Percentiles rank a stretch among this genome's conserved stretches.
phyloP scores from a whole-genome alignment of 176 grass and related monocot genomes.

The Sorghum bicolor region DNA sequence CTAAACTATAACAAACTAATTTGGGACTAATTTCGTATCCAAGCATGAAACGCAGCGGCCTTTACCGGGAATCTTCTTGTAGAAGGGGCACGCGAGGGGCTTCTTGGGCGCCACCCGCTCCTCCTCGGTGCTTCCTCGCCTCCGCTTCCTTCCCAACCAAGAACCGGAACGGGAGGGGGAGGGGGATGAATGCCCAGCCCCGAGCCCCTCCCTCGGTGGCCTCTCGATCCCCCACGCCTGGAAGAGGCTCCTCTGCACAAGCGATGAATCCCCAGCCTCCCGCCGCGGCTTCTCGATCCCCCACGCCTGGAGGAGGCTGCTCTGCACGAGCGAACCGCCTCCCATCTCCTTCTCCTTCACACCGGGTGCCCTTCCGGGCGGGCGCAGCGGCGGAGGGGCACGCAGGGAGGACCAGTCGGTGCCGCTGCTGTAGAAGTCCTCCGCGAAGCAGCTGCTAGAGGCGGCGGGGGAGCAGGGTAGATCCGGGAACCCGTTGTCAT shows the following conservation, averaged over 20 bases:
- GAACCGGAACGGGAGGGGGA: background rate
- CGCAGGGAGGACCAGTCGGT: slow-evolving; percentile 54
- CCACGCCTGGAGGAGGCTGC: slow-evolving; percentile 68
- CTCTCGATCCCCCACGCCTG: slow-evolving; percentile 71
- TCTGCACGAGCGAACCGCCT: slow-evolving; percentile 35
- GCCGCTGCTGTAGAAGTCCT: slow-evolving; percentile 63
- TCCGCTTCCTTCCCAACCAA: slow-evolving; percentile 16
- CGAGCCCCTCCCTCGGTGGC: background rate
- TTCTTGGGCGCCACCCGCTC: background rate
- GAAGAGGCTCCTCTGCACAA: slow-evolving; percentile 66
- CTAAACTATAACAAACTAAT: background rate
- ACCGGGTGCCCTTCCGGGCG: background rate
- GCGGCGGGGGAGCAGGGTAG: slow-evolving; percentile 7
- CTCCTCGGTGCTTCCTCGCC: background rate
- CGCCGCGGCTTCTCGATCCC: slow-evolving; percentile 33
- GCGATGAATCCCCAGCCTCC: slow-evolving; percentile 1
- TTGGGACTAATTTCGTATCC: background rate
- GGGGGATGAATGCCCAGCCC: background rate
- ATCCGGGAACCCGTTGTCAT: slow-evolving; percentile 52
- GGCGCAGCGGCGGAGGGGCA: background rate
- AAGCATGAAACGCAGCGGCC: background rate
- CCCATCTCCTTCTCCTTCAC: background rate
- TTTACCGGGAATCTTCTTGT: slow-evolving; percentile 64
- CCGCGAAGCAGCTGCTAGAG: slow-evolving; percentile 31
- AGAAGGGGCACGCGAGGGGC: slow-evolving; percentile 45